Conservation (phyloP, 148 eudicot genomes). For the Suaeda aralocaspica region DNA sequence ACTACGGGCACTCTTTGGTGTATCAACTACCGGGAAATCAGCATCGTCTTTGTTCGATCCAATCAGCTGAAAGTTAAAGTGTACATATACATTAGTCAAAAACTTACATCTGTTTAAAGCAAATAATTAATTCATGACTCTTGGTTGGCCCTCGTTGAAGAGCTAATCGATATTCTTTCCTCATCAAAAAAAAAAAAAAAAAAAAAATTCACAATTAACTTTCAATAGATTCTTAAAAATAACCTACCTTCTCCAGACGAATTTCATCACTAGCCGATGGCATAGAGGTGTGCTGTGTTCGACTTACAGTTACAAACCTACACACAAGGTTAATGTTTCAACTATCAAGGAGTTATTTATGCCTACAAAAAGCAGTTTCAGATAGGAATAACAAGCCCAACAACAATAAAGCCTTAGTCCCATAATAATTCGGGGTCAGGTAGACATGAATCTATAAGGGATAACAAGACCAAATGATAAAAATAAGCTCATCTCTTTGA, state of each 20-base stretch:
- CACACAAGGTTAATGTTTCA: background rate
- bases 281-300: conserved; percentile 77
- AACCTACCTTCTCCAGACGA: conserved; percentile 74
- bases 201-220: background rate
- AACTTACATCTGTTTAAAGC: background rate
- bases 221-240: background rate
- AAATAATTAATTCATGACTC: no score
- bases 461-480: no score
- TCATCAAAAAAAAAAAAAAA: no score
- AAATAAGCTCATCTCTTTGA: background rate
- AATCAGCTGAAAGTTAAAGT: conserved; percentile 51
- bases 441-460: no score
- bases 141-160: no score
- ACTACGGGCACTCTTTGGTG: conserved; percentile 28
- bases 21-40: conserved; percentile 48
- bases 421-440: no score
- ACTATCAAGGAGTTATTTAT: no score
- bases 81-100: background rate
- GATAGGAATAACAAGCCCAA: no score
- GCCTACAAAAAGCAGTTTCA: background rate
- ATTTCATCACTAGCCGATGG: conserved; percentile 78
- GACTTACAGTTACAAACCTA: conserved; percentile 82
- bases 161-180: no score
- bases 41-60: conserved; percentile 63
- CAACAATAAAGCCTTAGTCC: no score